These are phyloP conservation scores for Cornus kousa DNA, from an alignment of 148 eudicot species.

Conservation along the genomic window DNA sequence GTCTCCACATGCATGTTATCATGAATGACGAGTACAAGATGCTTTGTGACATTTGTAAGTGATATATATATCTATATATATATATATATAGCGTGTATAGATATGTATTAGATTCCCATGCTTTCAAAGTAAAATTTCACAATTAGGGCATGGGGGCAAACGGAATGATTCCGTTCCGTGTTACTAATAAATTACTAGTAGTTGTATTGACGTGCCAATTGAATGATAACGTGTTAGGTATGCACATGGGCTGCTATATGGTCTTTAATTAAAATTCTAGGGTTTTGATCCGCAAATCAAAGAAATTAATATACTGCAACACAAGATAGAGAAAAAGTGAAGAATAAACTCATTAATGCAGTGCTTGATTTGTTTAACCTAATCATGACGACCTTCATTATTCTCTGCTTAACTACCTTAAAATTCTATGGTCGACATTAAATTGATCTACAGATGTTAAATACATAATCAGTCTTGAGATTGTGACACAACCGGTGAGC, in stretches of 20 bases:
- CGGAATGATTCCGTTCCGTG: slow-evolving; percentile 15
- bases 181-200: neutral
- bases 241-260: slow-evolving; percentile 37
- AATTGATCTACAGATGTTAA: no score
- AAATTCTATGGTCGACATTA: no score
- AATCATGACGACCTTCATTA: slow-evolving; percentile 36
- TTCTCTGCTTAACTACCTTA: slow-evolving; percentile 34
- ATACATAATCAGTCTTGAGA: no score
- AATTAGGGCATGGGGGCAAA: slow-evolving; percentile 9
- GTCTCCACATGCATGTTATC: neutral
- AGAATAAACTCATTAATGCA: neutral
- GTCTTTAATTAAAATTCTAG: neutral
- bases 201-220: slow-evolving; percentile 32
- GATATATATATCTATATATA: no score
- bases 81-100: no score
- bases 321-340: neutral
- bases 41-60: neutral
- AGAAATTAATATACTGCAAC: neutral
- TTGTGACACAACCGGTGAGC: no score
- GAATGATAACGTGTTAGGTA: slow-evolving; percentile 39
- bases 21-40: neutral
- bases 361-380: slow-evolving; percentile 24
- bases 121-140: neutral
- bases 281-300: neutral
- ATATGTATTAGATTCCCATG: slow-evolving; percentile 6